These are phyloP conservation scores for Cardiospermum halicacabum DNA, from an alignment of 345 rosid genomes.

Conservation along the genomic window DNA sequence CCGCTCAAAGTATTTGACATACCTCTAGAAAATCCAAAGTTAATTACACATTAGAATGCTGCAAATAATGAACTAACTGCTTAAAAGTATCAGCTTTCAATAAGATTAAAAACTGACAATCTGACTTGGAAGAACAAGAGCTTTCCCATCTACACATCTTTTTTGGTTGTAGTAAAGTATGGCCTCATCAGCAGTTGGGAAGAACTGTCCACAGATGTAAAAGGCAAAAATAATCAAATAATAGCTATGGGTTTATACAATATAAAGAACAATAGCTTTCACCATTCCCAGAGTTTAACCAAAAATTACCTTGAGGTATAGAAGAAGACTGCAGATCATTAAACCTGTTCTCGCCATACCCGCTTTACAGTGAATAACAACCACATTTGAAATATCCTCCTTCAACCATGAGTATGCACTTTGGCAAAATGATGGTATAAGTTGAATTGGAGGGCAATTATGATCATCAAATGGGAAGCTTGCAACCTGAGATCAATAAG, in stretches of 20 bases:
- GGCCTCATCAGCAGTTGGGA: slow-evolving; percentile 84
- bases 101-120: slow-evolving; percentile 57
- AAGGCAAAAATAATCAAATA: slow-evolving; percentile 16
- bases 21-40: slow-evolving; percentile 45
- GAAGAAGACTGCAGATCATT: slow-evolving; percentile 93
- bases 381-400: slow-evolving; percentile 94
- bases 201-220: slow-evolving; percentile 49
- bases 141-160: slow-evolving; percentile 88
- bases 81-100: slow-evolving; percentile 17
- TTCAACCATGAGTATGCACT: slow-evolving; percentile 96
- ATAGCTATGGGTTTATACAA: neutral
- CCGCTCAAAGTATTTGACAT: slow-evolving; percentile 72
- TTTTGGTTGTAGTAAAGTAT: slow-evolving; percentile 86
- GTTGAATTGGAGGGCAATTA: slow-evolving; percentile 89
- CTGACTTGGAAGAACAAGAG: slow-evolving; percentile 93
- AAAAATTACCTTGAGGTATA: slow-evolving; percentile 62
- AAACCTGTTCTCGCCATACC: slow-evolving; percentile 96
- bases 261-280: slow-evolving; percentile 6
- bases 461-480: slow-evolving; percentile 95
- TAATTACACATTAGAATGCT: slow-evolving; percentile 15
- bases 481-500: slow-evolving; percentile 58
- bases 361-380: slow-evolving; percentile 95
- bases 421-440: slow-evolving; percentile 81
- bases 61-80: neutral
- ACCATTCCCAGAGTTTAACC: neutral